Percentiles rank a stretch among this genome's conserved stretches.
phyloP scores from a whole-genome alignment of 1,284 basidiomycete genomes.

The Cystobasidiaceae sp. region DNA sequence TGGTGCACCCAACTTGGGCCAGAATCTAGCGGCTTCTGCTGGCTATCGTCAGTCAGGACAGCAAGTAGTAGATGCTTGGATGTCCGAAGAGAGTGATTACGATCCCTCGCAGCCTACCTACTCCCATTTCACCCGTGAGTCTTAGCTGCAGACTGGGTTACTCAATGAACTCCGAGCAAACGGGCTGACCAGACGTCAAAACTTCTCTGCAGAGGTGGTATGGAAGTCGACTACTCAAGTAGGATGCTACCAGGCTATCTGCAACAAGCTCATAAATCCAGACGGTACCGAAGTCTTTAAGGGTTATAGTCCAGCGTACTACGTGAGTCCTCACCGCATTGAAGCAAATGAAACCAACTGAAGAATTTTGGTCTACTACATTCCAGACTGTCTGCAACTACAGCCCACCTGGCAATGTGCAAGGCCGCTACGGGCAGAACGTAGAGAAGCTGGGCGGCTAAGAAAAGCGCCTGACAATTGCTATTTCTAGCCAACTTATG shows the following conservation, averaged over 20 bases:
- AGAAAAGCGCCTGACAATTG: too few species aligned
- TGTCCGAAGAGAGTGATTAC: conserved; percentile 27
- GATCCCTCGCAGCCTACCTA: conserved; percentile 21
- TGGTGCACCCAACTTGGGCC: neutral
- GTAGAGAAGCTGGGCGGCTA: too few species aligned
- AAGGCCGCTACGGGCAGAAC: too few species aligned
- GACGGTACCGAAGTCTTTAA: conserved; percentile 6
- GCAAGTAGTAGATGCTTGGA: conserved; percentile 10
- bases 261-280: conserved; percentile 15
- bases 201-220: conserved; percentile 20
- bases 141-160: neutral
- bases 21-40: conserved; percentile 23
- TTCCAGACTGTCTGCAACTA: conserved; percentile 27
- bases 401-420: conserved; percentile 1
- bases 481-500: neutral
- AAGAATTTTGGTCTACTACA: too few species aligned
- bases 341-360: neutral
- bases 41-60: conserved; percentile 14
- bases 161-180: too few species aligned
- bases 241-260: conserved; percentile 25
- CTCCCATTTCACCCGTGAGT: conserved; percentile 28
- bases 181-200: neutral
- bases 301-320: neutral
- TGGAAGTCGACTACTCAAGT: conserved; percentile 27
- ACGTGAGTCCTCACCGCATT: neutral